Evolutionary conservation across 768 basidiomycete genomes (phyloP).

Genomic region (Suillus alpinus): DNA sequence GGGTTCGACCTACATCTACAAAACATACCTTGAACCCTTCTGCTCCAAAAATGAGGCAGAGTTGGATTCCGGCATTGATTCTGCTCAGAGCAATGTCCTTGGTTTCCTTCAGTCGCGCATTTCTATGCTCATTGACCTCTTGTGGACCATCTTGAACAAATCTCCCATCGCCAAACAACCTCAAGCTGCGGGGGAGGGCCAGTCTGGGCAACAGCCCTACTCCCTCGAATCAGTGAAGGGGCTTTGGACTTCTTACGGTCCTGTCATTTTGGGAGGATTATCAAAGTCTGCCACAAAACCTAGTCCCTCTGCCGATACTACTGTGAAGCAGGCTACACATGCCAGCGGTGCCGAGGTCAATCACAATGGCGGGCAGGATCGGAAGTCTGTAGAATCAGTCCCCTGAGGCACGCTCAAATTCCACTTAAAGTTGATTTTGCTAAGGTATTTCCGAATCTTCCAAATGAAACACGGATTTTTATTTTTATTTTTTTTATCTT

Average conservation of each 20-base stretch:
- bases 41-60: slow-evolving; percentile 54
- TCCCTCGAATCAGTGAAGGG: slow-evolving; percentile 33
- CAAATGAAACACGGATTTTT: neutral
- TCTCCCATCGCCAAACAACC: slow-evolving; percentile 27
- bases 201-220: slow-evolving; percentile 14
- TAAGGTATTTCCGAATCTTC: neutral
- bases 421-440: neutral
- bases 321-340: slow-evolving; percentile 11
- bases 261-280: slow-evolving; percentile 35
- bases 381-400: neutral
- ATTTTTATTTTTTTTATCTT: neutral
- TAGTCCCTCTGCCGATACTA: slow-evolving; percentile 3
- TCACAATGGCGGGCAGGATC: neutral
- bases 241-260: slow-evolving; percentile 42
- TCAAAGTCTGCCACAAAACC: slow-evolving; percentile 10
- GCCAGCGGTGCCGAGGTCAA: slow-evolving; percentile 10
- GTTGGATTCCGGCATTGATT: slow-evolving; percentile 56
- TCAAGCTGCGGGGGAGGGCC: slow-evolving; percentile 21
- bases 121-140: slow-evolving; percentile 44
- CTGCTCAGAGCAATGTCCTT: slow-evolving; percentile 51
- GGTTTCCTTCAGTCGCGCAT: slow-evolving; percentile 55
- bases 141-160: slow-evolving; percentile 45
- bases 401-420: neutral
- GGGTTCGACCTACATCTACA: slow-evolving; percentile 70
- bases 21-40: slow-evolving; percentile 59